Base-by-base conservation (phyloP, 805 yeast genomes). In the Brettanomyces anomalus region DNA sequence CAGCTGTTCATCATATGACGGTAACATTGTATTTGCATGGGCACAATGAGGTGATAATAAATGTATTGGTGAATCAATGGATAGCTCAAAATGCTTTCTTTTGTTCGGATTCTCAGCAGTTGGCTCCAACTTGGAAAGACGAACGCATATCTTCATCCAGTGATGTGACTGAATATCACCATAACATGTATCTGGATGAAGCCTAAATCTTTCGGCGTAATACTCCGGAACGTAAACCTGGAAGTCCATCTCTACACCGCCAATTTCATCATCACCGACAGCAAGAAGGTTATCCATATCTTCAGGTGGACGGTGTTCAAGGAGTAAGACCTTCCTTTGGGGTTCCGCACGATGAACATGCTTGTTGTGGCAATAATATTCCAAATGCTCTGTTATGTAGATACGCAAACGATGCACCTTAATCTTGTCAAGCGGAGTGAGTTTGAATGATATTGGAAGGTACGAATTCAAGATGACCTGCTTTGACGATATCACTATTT, bases 261-360 rank as follows among this genome's bases (percentile, higher is more conserved):
- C 67, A 4, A 84, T 65, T 54, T 79, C 88, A 39, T 66, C 68
- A 11, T 50, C 54, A 20, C 64, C 66, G 17, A 60, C 49, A 17
- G 71, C 66, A n/a, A 72, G 59, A 37, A 79, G 60, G 39, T 76
- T 62, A 43, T 77, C 74, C 33, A 56, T 55, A 11, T 72, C 75
- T 42, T 65, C 66, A 31, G 64, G 54, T 3, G 95, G 87, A 54
- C 77, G 79, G 55, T 85, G 89, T 58, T 93, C 98, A 36, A 87
- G 67, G 33, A 93, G 61, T 37, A 90, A 62, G 52, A 74, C 85
- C 63, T 89, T 89, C 55, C 79, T 81, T 1, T 83, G 71, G 0
- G 98, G 97, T 64, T 93, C 97, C 60, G 87, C 77, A 43, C 97
- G 70, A 60, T 93, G 97, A 13, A 90, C 95, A 57, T 82, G 84